Evolutionary conservation across 1,284 basidiomycete genomes (phyloP), one percentile per base, ranked within the genome.

Genomic region (Microbotryum lychnidis-dioicae): DNA sequence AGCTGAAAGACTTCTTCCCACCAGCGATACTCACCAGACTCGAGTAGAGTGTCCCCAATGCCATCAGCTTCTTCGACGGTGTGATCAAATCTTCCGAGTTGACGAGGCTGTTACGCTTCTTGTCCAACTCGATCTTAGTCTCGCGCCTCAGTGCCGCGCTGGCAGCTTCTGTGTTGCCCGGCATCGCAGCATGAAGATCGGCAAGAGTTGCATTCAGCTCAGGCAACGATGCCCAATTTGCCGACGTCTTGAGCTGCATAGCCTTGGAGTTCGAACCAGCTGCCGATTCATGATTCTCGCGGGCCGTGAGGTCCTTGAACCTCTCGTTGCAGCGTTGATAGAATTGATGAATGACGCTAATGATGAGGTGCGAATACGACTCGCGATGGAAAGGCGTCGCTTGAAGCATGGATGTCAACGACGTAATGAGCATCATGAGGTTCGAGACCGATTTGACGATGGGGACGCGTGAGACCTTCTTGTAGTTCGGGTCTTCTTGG

Each of bases 331-430:
- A 96, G 47, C 87, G 84, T 73, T 96, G 91, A 73, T 97, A 97
- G 75, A 93, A 97, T 74, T 97, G 92, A 45, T 96, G 90, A 55
- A 97, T 87, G 49, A 97, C 87, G n/a, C 88, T 87, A 27, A 98
- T 82, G 64, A 98, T 91, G 46, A 98, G 79, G n/a, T 91, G 83
- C 33, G 90, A 86, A 75, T 97, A 93, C 73, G 86, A 91, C 74
- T 97, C 94, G 62, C 87, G 83, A 71, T 97, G 93, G 78, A 98
- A 97, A 0, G 94, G 92, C n/a, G 91, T 92, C 18, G 86, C 87
- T 59, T 85, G 82, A 10, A 97, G 82, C 91, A 97, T 97, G 9
- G 83, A 81, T 71, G 92, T 97, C 3, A 98, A 79, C 2, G 89
- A 92, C 73, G 96, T 93, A 71, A 96, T 87, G 50, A 98, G 78